These are phyloP conservation scores for Eucalyptus victrix DNA, from an alignment of 345 rosid genomes.

Conservation along the genomic window DNA sequence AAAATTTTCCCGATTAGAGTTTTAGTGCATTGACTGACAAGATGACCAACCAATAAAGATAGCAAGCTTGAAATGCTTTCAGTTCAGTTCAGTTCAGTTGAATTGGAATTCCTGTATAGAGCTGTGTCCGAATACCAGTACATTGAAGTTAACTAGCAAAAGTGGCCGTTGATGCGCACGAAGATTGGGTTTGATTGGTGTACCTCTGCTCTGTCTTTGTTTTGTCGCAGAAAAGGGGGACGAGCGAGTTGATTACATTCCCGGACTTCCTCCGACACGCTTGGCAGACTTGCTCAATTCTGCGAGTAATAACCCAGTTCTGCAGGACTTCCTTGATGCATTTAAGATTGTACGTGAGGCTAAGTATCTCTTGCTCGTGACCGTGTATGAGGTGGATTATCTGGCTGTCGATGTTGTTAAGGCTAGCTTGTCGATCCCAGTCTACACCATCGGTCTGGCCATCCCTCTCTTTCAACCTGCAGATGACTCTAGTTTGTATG, in stretches of 20 bases:
- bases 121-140: neutral
- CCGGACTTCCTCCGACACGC: neutral
- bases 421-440: neutral
- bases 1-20: neutral
- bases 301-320: neutral
- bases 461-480: conserved; percentile 14
- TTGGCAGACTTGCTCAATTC: neutral
- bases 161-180: neutral
- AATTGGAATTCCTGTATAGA: neutral
- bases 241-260: conserved; percentile 14
- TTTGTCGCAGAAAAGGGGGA: neutral
- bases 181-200: too few species aligned
- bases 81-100: neutral
- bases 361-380: neutral
- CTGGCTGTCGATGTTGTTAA: neutral
- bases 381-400: neutral
- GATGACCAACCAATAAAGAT: neutral
- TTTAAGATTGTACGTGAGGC: neutral
- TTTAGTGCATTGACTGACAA: neutral
- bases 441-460: conserved; percentile 27
- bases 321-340: neutral
- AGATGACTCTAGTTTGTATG: neutral
- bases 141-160: neutral
- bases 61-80: neutral
- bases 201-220: neutral